These are phyloP conservation scores for Cornus kousa DNA, from an alignment of 148 eudicot genomes.

Conservation along the genomic window DNA sequence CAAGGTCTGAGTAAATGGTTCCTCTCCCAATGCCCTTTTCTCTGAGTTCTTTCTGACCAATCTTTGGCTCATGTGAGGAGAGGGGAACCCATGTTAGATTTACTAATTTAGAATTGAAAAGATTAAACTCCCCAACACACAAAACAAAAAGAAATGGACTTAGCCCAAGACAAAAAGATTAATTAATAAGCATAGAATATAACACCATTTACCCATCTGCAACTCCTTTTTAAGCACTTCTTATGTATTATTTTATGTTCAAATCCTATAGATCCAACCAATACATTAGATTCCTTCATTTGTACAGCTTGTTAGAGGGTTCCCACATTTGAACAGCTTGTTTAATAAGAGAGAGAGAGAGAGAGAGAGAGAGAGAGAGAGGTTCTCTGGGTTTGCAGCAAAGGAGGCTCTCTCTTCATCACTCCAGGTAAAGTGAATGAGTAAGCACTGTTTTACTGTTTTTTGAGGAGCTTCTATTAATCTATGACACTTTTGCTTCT, in stretches of 20 bases:
- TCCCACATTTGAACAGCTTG: conserved; percentile 34
- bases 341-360: no score
- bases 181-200: conserved; percentile 26
- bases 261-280: conserved; percentile 44
- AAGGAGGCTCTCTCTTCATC: conserved; percentile 13
- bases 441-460: conserved; percentile 4
- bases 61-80: conserved; percentile 36
- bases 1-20: conserved; percentile 27
- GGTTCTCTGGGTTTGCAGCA: neutral
- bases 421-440: conserved; percentile 27
- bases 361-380: conserved; percentile 5
- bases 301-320: conserved; percentile 29
- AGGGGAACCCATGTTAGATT: conserved; percentile 14
- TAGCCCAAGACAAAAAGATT: conserved; percentile 24
- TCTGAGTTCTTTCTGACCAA: conserved; percentile 23
- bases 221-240: conserved; percentile 27
- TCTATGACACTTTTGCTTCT: conserved; percentile 6
- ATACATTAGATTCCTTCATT: conserved; percentile 41
- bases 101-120: neutral
- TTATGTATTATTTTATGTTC: conserved; percentile 26
- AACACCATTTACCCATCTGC: conserved; percentile 27
- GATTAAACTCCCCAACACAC: conserved; percentile 23
- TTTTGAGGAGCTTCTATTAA: neutral
- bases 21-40: conserved; percentile 27
- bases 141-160: conserved; percentile 37